Conservation (phyloP, 2,329 filamentous ascomycete species). For the Phaeosphaeria sp. region DNA sequence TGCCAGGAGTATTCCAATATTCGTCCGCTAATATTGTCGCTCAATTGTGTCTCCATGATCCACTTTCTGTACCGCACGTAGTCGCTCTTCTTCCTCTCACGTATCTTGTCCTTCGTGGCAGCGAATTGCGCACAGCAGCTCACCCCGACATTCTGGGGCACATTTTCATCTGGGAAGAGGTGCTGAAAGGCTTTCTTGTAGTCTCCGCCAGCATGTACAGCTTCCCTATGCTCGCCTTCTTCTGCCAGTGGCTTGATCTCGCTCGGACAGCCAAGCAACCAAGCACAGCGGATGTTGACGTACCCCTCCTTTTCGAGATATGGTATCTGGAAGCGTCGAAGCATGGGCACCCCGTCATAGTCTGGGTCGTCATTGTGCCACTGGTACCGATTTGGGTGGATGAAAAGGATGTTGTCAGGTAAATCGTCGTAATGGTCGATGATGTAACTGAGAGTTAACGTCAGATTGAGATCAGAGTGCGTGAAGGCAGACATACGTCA, state of each 20-base stretch:
- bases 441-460: conserved; percentile 45
- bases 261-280: conserved; percentile 59
- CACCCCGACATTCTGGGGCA: conserved; percentile 56
- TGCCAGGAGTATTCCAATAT: conserved; percentile 68
- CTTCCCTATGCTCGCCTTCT: conserved; percentile 48
- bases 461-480: neutral
- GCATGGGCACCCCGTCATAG: conserved; percentile 58
- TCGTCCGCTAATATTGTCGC: conserved; percentile 58
- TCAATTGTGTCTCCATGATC: conserved; percentile 55
- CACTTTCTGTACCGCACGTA: conserved; percentile 58
- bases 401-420: conserved; percentile 50
- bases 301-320: conserved; percentile 60
- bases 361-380: conserved; percentile 62
- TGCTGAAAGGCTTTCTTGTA: conserved; percentile 58
- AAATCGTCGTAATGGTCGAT: conserved; percentile 50
- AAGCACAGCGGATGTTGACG: conserved; percentile 61
- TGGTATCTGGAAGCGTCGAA: conserved; percentile 56
- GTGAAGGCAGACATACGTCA: conserved; percentile 47
- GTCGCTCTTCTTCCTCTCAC: conserved; percentile 53
- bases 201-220: conserved; percentile 57
- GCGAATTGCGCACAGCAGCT: conserved; percentile 65
- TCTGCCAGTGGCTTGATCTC: conserved; percentile 57
- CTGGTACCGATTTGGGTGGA: conserved; percentile 52
- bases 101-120: conserved; percentile 56
- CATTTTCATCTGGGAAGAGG: conserved; percentile 52